Evolutionary conservation across 106 monocot genomes (phyloP).

Genomic region (Posidonia australis): DNA sequence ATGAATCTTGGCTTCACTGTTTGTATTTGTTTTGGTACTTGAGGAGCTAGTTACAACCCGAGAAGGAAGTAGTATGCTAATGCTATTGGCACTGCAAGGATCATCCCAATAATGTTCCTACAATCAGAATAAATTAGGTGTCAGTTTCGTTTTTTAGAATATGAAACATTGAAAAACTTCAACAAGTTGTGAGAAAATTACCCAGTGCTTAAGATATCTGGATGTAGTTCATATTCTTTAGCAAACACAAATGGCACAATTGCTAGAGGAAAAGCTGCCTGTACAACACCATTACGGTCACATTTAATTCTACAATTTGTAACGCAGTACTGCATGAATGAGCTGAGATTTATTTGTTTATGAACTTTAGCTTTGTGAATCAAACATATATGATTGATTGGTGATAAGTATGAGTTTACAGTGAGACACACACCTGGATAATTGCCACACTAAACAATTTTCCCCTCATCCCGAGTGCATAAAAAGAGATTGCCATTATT

Average conservation of each 20-base stretch:
- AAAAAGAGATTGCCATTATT: constrained; percentile 47
- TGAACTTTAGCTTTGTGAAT: background rate
- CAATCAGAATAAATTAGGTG: constrained; percentile 5
- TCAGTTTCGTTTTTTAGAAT: background rate
- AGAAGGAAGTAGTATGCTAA: constrained; percentile 51
- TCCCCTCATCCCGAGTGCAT: constrained; percentile 42
- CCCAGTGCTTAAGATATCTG: constrained; percentile 77
- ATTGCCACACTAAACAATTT: constrained; percentile 36
- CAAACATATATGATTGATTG: background rate
- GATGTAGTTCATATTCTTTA: constrained; percentile 62
- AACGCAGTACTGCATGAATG: background rate
- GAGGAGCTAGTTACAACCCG: constrained; percentile 4
- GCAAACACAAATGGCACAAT: constrained; percentile 85
- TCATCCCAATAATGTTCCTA: constrained; percentile 70
- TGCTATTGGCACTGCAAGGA: constrained; percentile 47
- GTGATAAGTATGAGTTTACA: background rate
- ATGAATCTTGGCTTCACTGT: no score
- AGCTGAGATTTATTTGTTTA: background rate
- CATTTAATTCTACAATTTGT: background rate
- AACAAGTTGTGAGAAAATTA: constrained; percentile 13
- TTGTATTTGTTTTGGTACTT: no score
- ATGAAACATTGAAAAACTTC: background rate
- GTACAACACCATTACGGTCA: constrained; percentile 6
- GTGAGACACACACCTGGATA: constrained; percentile 39
- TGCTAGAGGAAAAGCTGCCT: constrained; percentile 82